Conservation (phyloP, 2,329 filamentous ascomycete species). For the Endoconidiophora polonica region DNA sequence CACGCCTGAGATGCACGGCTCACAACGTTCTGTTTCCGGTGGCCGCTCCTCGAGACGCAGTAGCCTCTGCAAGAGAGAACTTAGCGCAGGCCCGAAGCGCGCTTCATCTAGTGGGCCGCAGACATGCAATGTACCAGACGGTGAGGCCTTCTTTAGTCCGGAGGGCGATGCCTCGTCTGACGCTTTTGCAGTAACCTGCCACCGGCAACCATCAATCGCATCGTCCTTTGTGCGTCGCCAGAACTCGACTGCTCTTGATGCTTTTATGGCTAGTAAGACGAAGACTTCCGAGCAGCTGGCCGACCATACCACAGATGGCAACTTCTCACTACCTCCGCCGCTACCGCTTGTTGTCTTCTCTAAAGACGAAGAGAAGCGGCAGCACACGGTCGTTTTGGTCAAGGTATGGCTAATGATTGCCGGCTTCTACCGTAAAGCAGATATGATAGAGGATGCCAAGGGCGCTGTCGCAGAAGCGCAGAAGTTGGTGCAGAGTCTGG, state of each 20-base stretch:
- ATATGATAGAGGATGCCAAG: conserved; percentile 61
- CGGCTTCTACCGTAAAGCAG: conserved; percentile 69
- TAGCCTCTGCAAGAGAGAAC: conserved; percentile 13
- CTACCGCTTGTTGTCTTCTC: conserved; percentile 38
- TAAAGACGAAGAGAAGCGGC: conserved; percentile 33
- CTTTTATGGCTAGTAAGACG: conserved; percentile 26
- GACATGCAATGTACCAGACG: conserved; percentile 29
- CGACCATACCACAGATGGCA: conserved; percentile 24
- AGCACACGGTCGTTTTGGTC: conserved; percentile 40
- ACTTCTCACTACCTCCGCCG: conserved; percentile 29
- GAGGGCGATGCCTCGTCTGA: conserved; percentile 27
- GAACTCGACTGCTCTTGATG: conserved; percentile 29
- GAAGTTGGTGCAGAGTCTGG: conserved; percentile 55
- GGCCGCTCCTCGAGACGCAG: conserved; percentile 11
- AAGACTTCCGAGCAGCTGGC: conserved; percentile 23
- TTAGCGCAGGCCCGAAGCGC: conserved; percentile 27
- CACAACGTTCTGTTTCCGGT: conserved; percentile 2
- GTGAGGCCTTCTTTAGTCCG: conserved; percentile 35
- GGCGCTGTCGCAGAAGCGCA: conserved; percentile 69
- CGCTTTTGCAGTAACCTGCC: conserved; percentile 28
- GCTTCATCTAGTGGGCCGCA: conserved; percentile 27
- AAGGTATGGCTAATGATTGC: conserved; percentile 85
- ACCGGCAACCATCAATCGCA: conserved; percentile 23
- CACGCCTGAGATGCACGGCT: not conserved
- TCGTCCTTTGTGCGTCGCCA: conserved; percentile 28